These are phyloP conservation scores for Combretum micranthum DNA, from an alignment of 345 rosid species.

Conservation along the genomic window DNA sequence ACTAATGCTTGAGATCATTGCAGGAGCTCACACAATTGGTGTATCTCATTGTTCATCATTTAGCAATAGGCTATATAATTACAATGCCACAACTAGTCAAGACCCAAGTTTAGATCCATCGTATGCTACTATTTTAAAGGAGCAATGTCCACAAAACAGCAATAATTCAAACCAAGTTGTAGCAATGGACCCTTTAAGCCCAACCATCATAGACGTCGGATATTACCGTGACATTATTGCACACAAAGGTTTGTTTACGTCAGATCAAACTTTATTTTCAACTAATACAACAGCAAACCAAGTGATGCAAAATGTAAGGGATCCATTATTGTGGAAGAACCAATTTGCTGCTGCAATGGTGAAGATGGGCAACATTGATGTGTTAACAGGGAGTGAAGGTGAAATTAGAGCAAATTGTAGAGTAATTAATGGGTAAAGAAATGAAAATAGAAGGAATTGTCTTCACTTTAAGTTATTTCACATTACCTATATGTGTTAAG, in stretches of 20 bases:
- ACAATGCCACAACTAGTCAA: conserved; percentile 25
- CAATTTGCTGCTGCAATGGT: conserved; percentile 58
- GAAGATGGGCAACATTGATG: conserved; percentile 64
- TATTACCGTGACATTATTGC: conserved; percentile 31
- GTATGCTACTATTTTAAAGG: conserved; percentile 39
- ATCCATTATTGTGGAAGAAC: conserved; percentile 23
- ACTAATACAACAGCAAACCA: conserved; percentile 20
- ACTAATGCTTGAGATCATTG: neutral
- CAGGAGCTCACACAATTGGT: conserved; percentile 60
- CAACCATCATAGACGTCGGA: conserved; percentile 23
- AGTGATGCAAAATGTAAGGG: conserved; percentile 25
- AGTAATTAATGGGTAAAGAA: conserved; percentile 25
- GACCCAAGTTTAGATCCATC: conserved; percentile 38
- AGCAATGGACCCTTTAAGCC: conserved; percentile 33
- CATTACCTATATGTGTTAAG: too few species aligned
- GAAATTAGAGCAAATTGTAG: conserved; percentile 62
- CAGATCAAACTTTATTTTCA: conserved; percentile 45
- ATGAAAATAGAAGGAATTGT: neutral
- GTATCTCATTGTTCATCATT: conserved; percentile 46
- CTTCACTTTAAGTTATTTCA: too few species aligned
- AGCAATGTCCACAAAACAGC: conserved; percentile 25
- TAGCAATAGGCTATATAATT: conserved; percentile 34
- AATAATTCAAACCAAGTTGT: conserved; percentile 20
- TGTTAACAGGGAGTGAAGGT: conserved; percentile 50
- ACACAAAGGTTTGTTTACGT: conserved; percentile 41